Evolutionary conservation across 345 rosid species (phyloP), one percentile per base, ranked within the genome.

Genomic region (Melastoma malabathricum): DNA sequence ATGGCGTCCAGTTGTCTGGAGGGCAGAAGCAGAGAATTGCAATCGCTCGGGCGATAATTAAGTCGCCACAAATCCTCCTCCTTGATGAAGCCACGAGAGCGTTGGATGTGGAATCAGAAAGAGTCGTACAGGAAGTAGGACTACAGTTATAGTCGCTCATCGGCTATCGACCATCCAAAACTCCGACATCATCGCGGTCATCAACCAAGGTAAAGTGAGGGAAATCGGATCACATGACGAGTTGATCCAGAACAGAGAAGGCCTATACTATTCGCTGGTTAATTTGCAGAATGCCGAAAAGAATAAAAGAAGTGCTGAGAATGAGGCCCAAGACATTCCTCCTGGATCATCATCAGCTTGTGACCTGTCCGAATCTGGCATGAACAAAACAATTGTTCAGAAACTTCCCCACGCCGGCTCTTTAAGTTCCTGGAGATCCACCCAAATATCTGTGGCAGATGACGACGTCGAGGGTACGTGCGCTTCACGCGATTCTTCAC

Each of bases 21-120:
- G 76, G 75, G 10, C 76, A 67, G 50, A 71, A 71, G 53, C 76
- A 71, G 44, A 57, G 76, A 54, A 71, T 71, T 15, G 76, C 72
- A 31, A 71, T 67, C 18, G 76, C 72, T 7, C 47, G 72, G 19
- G 76, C 76, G 29, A 60, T 71, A 54, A 64, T 67, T 46, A 67
- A 60, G 55, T 68, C 66, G 6, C 76, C 76, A 44, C 61, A 55
- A 57, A 60, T 71, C 25, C 66, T 71, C 55, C 63, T 71, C 10
- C 69, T 71, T 15, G 76, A 71, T 44, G 76, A 71, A 45, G 76
- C 76, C 46, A 67, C 76, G 10, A 71, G 76, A 38, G 76, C 76
- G 6, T 20, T 71, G 22, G 76, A 71, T 52, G 60, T 65, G 1
- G 66, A 64, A 63, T 67, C 72, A 0, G 76, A 71, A 55, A 61